phyloP scores from a whole-genome alignment of 306 rosid species.

The Mimosa bimucronata region DNA sequence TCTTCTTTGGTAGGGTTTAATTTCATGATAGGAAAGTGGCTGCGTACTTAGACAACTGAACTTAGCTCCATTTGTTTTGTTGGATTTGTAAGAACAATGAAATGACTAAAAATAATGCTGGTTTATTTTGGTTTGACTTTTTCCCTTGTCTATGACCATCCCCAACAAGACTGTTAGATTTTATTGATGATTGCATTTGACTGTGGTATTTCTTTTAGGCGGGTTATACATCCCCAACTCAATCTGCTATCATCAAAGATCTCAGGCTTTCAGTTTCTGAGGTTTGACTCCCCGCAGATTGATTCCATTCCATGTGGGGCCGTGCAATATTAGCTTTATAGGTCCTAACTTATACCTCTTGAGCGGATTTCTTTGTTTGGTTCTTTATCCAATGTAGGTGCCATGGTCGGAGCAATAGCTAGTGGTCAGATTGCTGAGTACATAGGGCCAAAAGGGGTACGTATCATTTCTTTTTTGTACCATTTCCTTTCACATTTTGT shows the following conservation, averaged over 20 bases:
- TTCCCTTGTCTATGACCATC: neutral
- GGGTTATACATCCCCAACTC: constrained; percentile 95
- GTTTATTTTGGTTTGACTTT: neutral
- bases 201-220: constrained; percentile 50
- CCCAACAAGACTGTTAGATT: neutral
- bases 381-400: constrained; percentile 93
- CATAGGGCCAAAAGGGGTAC: constrained; percentile 96
- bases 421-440: constrained; percentile 96
- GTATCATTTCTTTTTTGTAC: neutral
- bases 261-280: constrained; percentile 84
- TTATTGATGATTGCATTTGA: neutral
- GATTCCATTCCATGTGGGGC: constrained; percentile 6
- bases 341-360: constrained; percentile 38
- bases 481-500: constrained; percentile 24
- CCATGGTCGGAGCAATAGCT: constrained; percentile 97
- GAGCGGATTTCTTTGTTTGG: constrained; percentile 83
- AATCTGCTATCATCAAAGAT: constrained; percentile 78
- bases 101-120: neutral
- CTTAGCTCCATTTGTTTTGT: neutral
- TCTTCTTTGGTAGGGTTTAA: neutral
- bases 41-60: neutral
- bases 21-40: neutral
- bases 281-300: constrained; percentile 50
- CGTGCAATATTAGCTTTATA: constrained; percentile 4
- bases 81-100: neutral